Base-by-base conservation (phyloP, 1,284 basidiomycete species). In the Apiotrichum veenhuisii region DNA sequence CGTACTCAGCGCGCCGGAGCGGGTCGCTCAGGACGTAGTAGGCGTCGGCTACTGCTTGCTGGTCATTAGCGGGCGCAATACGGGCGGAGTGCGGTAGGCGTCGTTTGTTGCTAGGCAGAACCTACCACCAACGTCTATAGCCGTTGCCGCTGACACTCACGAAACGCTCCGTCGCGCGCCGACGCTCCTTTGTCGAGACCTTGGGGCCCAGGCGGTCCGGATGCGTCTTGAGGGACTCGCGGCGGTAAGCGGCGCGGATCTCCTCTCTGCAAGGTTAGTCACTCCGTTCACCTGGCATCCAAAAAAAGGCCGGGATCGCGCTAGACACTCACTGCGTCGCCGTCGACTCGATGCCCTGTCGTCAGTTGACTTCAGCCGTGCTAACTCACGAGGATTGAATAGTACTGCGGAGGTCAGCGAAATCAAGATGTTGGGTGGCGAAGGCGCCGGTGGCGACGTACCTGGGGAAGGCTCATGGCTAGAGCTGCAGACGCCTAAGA, bases 21-120 rank as follows among this genome's bases (percentile, higher is more conserved):
- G 84, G 76, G 76, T 97, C 91, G 0, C 90, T 94, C 26, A 98
- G 84, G 10, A 96, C 89, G 74, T 93, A 98, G 79, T 97, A 97
- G 12, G 94, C 94, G 78, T 98, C 93, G 50, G 94, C 91, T 59
- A 97, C 87, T 15, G 86, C 85, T 88, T 91, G 70, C 43, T 75
- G 49, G 18, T 9, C 18, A 23, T 38, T 4, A 38, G 44, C 22
- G 22, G 33, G 30, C 22, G 45, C 5, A 3, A 11, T 20, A 2
- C 11, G 45, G 23, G 15, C 15, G 23, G 37, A 47, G 34, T 33
- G 20, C 3, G 15, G 85, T 78, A n/a, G n/a, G n/a, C n/a, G n/a
- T n/a, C n/a, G n/a, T n/a, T n/a, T n/a, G n/a, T n/a, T n/a, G n/a
- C n/a, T n/a, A n/a, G n/a, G n/a, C n/a, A n/a, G 7, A 30, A 5